Conservation (phyloP, 1,139 yeast genomes). For the Taphrina pruni region DNA sequence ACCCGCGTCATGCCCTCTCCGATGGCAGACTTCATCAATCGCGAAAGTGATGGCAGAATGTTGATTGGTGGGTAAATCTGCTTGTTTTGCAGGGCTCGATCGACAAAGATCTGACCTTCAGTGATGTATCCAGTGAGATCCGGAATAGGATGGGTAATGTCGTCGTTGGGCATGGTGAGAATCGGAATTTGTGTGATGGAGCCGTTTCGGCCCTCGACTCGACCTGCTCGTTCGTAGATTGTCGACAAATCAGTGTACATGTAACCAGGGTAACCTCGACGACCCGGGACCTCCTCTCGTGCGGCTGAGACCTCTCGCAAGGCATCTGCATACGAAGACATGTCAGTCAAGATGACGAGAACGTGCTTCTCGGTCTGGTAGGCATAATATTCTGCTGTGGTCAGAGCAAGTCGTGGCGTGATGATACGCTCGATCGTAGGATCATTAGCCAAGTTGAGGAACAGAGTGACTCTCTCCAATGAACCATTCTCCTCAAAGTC, state of each 20-base stretch:
- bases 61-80: constrained; percentile 99
- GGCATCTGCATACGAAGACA: constrained; percentile 99
- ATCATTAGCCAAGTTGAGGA: constrained; percentile 96
- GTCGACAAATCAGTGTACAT: constrained; percentile 99
- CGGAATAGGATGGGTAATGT: constrained; percentile 99
- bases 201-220: constrained; percentile 99
- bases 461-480: constrained; percentile 93
- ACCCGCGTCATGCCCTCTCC: constrained; percentile 99
- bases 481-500: constrained; percentile 99
- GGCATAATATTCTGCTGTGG: constrained; percentile 98
- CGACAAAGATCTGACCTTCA: constrained; percentile 97
- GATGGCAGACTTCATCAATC: constrained; percentile 98
- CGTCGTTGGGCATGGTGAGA: constrained; percentile 99
- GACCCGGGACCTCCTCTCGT: constrained; percentile 99
- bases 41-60: constrained; percentile 93
- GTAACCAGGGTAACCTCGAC: constrained; percentile 99
- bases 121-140: constrained; percentile 99
- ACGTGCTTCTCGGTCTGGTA: constrained; percentile 99
- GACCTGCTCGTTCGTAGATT: constrained; percentile 98
- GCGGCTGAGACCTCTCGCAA: constrained; percentile 99
- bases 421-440: constrained; percentile 99
- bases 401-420: constrained; percentile 98
- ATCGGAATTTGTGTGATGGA: constrained; percentile 98
- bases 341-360: constrained; percentile 94
- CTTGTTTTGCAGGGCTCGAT: constrained; percentile 92